Evolutionary conservation across 176 grass and related monocot species (phyloP), one percentile per base, ranked within the genome.

Genomic region (Tillandsia fasciculata): DNA sequence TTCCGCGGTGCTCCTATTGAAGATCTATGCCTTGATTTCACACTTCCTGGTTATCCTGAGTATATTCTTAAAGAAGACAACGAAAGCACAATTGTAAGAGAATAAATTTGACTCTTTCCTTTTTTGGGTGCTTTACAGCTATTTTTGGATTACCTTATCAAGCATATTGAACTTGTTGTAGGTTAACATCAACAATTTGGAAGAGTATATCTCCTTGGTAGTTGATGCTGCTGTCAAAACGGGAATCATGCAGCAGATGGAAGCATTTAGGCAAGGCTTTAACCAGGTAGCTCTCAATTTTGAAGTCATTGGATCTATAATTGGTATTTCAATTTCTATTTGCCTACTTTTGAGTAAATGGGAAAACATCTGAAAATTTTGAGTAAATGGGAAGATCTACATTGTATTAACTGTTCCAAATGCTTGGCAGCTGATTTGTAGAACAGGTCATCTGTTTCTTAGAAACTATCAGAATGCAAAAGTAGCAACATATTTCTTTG

Each of bases 11-110:
- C 85, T 59, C 66, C 80, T 56, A 67, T 96, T 77, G 83, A 91
- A 77, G 88, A 96, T 47, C 71, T 96, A 1, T 91, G 80, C 51
- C 77, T 96, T 42, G 83, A 91, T 74, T 96, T 96, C 14, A 96
- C 92, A 47, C 92, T 96, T 74, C 88, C 92, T 3, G 92, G 92
- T 18, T 91, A 86, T 78, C 88, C 88, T 80, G 75, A 96, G 75
- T 96, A 86, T 67, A 17, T 84, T 69, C 83, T 96, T 42, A 96
- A 91, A 66, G 80, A 86, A 78, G 85, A 83, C 14, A 77, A 75
- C 72, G 88, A 84, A 64, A 77, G 65, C 48, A 72, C 69, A 48
- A 64, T 74, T 26, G 92, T 96, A 78, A 74, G 87, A 70, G 20
- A 76, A 49, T 70, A 49, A 52, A 64, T 9, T 13, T 56, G 73